Evolutionary conservation across 2,329 filamentous ascomycete species (phyloP).

Genomic region (Botrytis pseudocinerea): DNA sequence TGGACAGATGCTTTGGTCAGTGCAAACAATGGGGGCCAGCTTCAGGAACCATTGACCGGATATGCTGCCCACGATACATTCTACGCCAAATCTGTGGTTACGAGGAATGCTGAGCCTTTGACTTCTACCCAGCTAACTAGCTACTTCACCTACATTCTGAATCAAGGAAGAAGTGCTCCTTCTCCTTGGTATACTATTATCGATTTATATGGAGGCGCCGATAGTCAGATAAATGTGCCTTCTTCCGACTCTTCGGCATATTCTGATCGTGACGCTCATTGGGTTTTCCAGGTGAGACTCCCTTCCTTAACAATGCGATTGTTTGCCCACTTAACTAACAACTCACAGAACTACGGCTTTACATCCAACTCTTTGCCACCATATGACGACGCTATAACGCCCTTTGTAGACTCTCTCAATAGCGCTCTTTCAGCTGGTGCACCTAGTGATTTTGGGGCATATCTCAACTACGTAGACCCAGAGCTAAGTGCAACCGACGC

Average conservation of each 20-base stretch:
- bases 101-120: constrained; percentile 24
- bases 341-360: constrained; percentile 24
- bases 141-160: constrained; percentile 23
- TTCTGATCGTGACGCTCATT: constrained; percentile 26
- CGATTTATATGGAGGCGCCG: constrained; percentile 25
- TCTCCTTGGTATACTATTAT: constrained; percentile 24
- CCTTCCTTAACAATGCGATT: neutral
- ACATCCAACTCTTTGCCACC: constrained; percentile 18
- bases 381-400: constrained; percentile 12
- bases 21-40: constrained; percentile 18
- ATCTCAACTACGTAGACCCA: constrained; percentile 27
- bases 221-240: constrained; percentile 25
- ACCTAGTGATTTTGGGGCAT: constrained; percentile 26
- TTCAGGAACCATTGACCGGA: constrained; percentile 27
- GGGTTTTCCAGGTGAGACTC: constrained; percentile 25
- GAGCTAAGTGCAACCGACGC: constrained; percentile 13
- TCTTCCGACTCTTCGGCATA: constrained; percentile 20
- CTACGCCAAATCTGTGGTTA: constrained; percentile 30
- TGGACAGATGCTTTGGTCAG: constrained; percentile 29
- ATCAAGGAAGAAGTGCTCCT: constrained; percentile 20
- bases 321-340: constrained; percentile 1
- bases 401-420: constrained; percentile 25
- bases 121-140: constrained; percentile 6
- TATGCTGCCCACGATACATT: constrained; percentile 28
- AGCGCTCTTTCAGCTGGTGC: constrained; percentile 27